phyloP scores from a whole-genome alignment of 2,329 filamentous ascomycete genomes.

The Diaporthe eres region DNA sequence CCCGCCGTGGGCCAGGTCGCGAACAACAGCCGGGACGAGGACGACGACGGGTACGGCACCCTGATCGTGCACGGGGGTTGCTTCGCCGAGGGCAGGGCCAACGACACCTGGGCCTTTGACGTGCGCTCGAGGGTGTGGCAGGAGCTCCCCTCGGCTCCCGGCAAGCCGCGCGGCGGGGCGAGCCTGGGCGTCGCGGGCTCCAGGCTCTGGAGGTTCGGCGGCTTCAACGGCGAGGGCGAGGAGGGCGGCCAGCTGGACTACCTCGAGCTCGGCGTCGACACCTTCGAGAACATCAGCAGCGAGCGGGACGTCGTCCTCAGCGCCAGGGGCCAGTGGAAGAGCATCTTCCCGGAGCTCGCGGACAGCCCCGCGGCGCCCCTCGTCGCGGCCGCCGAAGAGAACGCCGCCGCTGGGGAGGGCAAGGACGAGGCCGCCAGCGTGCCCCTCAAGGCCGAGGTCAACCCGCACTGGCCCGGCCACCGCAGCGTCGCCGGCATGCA shows the following conservation, averaged over 20 bases:
- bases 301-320: conserved; percentile 65
- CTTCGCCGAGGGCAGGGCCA: conserved; percentile 66
- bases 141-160: conserved; percentile 76
- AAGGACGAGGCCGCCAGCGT: conserved; percentile 51
- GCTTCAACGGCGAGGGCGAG: conserved; percentile 79
- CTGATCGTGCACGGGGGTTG: conserved; percentile 85
- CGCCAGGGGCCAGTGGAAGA: conserved; percentile 69
- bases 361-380: conserved; percentile 43
- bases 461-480: conserved; percentile 62
- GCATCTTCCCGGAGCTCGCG: conserved; percentile 55
- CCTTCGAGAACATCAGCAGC: conserved; percentile 64
- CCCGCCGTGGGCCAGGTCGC: conserved; percentile 70
- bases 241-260: conserved; percentile 81
- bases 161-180: conserved; percentile 75
- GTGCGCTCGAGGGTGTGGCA: conserved; percentile 76
- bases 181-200: conserved; percentile 75
- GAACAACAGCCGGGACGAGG: conserved; percentile 71
- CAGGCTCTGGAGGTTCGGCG: conserved; percentile 83
- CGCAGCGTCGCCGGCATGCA: conserved; percentile 69
- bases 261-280: conserved; percentile 69
- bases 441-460: conserved; percentile 17
- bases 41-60: conserved; percentile 74
- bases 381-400: conserved; percentile 44
- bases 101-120: conserved; percentile 86
- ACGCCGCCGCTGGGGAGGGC: conserved; percentile 45